Percentiles rank a stretch among this genome's conserved stretches.
These are phyloP conservation scores for Talaromyces borbonicus DNA, from an alignment of 495 filamentous ascomycete genomes.

Conservation along the genomic window DNA sequence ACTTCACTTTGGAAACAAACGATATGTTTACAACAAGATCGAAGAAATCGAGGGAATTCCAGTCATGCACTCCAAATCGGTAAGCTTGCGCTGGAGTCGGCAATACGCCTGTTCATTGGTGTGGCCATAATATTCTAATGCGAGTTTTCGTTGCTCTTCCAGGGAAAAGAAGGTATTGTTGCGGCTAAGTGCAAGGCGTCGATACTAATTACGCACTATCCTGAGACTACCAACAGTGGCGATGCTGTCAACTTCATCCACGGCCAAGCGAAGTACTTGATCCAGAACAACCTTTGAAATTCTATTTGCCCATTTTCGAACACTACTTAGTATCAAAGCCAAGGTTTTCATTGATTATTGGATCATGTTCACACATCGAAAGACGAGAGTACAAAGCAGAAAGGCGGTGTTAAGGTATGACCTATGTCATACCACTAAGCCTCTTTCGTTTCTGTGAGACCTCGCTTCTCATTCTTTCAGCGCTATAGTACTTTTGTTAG, in stretches of 20 bases:
- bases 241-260: constrained; percentile 15
- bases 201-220: constrained; percentile 78
- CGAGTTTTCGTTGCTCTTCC: too few relatives aligned
- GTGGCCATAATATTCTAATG: too few relatives aligned
- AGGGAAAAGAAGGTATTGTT: constrained; percentile 76
- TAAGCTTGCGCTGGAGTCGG: constrained; percentile 26
- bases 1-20: constrained; percentile 58
- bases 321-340: too few relatives aligned
- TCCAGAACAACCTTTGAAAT: constrained; percentile 2
- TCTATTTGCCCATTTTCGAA: background rate
- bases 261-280: constrained; percentile 5
- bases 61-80: constrained; percentile 71
- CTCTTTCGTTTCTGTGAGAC: too few relatives aligned
- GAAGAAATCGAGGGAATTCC: constrained; percentile 52
- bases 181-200: constrained; percentile 76
- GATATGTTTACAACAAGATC: constrained; percentile 61
- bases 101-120: too few relatives aligned
- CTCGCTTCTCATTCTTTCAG: too few relatives aligned
- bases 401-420: too few relatives aligned
- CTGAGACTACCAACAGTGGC: constrained; percentile 51
- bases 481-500: too few relatives aligned
- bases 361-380: too few relatives aligned
- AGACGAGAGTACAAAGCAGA: too few relatives aligned
- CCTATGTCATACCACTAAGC: too few relatives aligned
- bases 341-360: too few relatives aligned